Conservation (phyloP, 352 stramenopile species). For the Pythium scleroteichum region DNA sequence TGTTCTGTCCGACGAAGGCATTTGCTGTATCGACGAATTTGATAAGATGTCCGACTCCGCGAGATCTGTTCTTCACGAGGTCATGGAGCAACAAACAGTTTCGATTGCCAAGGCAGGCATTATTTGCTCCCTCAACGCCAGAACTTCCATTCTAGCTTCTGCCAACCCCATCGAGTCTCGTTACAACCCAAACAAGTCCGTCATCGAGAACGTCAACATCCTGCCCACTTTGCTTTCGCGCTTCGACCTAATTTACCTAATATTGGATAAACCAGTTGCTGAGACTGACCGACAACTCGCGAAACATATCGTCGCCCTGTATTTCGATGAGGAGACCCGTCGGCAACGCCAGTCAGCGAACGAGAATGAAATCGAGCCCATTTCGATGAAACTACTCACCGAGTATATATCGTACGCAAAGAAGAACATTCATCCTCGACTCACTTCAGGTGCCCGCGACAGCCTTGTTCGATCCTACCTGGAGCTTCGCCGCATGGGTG, state of each 20-base stretch:
- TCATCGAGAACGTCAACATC: conserved; percentile 99
- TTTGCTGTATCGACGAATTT: conserved; percentile 99
- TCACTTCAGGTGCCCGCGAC: conserved; percentile 89
- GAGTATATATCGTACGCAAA: conserved; percentile 98
- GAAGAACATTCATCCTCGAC: conserved; percentile 88
- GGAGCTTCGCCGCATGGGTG: conserved; percentile 81
- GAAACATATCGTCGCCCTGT: conserved; percentile 97
- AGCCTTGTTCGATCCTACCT: conserved; percentile 95
- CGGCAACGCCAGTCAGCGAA: conserved; percentile 30
- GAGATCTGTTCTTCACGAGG: conserved; percentile 97
- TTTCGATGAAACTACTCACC: conserved; percentile 83
- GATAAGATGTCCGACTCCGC: conserved; percentile 98
- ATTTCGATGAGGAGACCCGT: conserved; percentile 89
- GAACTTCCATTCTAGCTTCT: conserved; percentile 98
- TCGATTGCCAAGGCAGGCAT: conserved; percentile 99
- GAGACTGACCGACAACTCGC: conserved; percentile 95
- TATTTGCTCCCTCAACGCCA: conserved; percentile 97
- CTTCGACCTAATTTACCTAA: conserved; percentile 99
- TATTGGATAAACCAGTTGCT: conserved; percentile 95
- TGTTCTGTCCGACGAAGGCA: conserved; percentile 98
- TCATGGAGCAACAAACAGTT: conserved; percentile 99
- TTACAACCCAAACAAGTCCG: conserved; percentile 98
- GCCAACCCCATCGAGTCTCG: conserved; percentile 98
- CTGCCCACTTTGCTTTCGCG: conserved; percentile 96
- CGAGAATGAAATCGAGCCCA: conserved; percentile 49